Percentiles rank a stretch among this genome's conserved stretches.
phyloP scores from a whole-genome alignment of 2,329 filamentous ascomycete genomes.

The Aschersonia sp. region DNA sequence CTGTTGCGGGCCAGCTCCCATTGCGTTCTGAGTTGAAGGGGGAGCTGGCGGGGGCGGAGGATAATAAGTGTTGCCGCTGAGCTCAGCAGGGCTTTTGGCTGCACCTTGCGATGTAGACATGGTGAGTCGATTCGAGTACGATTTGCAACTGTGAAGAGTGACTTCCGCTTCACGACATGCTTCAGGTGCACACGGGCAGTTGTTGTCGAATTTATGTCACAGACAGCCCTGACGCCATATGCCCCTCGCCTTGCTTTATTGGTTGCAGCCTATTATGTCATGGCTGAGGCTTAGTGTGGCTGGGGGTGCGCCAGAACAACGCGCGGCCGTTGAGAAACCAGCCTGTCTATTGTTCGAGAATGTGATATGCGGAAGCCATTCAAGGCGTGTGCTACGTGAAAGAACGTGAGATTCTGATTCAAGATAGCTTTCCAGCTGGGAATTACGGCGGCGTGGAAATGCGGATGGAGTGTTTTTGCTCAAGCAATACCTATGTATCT shows the following conservation, averaged over 20 bases:
- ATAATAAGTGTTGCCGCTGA: conserved; percentile 9
- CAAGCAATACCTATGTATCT: no score
- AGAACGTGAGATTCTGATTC: no score
- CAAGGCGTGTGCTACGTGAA: no score
- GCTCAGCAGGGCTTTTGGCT: not conserved
- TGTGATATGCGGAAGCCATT: no score
- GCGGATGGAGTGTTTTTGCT: no score
- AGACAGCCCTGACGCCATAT: not conserved
- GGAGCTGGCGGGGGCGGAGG: conserved; percentile 10
- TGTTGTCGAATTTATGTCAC: no score
- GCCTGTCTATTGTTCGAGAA: no score
- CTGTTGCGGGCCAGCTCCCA: not conserved
- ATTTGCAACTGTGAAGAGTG: no score
- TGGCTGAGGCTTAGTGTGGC: not conserved
- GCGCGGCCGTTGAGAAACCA: not conserved
- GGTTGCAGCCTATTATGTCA: not conserved
- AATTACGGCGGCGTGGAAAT: no score
- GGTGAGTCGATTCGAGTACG: not conserved
- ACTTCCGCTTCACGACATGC: no score
- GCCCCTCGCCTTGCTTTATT: not conserved
- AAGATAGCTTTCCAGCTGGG: no score
- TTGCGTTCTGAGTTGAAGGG: conserved; percentile 1
- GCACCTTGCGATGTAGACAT: conserved; percentile 3
- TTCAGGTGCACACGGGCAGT: no score
- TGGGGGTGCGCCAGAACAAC: not conserved